A percentile compares a stretch with the other conserved stretches of the same genome.
These are phyloP conservation scores for Komagataella populi DNA, from an alignment of 805 yeast species.

Conservation along the genomic window DNA sequence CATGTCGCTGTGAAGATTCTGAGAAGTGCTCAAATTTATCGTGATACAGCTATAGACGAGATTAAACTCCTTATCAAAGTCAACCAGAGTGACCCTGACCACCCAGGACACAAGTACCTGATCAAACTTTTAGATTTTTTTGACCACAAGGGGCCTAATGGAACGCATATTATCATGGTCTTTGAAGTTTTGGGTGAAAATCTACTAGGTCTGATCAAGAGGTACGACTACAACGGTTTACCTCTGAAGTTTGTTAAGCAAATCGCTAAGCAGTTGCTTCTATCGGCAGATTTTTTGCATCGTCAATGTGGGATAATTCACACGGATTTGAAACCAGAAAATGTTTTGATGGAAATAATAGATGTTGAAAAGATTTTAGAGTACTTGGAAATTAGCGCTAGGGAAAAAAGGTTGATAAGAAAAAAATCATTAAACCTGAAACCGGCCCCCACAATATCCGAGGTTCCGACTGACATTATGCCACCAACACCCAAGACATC, in stretches of 20 bases:
- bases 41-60: slow-evolving; percentile 92
- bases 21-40: slow-evolving; percentile 77
- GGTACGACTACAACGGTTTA: slow-evolving; percentile 38
- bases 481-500: not conserved
- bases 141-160: slow-evolving; percentile 80
- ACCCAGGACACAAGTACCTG: slow-evolving; percentile 74
- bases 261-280: slow-evolving; percentile 40
- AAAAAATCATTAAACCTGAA: slow-evolving; percentile 1
- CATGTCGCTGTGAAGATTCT: slow-evolving; percentile 95
- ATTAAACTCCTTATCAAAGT: slow-evolving; percentile 63
- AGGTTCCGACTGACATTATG: not conserved
- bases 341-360: slow-evolving; percentile 38
- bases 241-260: slow-evolving; percentile 44
- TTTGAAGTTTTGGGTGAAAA: slow-evolving; percentile 96
- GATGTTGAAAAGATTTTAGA: slow-evolving; percentile 38
- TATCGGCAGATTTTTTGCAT: slow-evolving; percentile 46
- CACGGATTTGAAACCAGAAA: slow-evolving; percentile 70
- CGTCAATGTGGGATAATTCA: slow-evolving; percentile 55
- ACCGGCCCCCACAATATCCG: not conserved
- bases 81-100: slow-evolving; percentile 46
- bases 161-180: slow-evolving; percentile 91
- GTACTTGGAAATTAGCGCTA: slow-evolving; percentile 24
- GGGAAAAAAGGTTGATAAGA: slow-evolving; percentile 13
- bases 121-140: slow-evolving; percentile 76
- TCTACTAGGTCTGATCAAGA: slow-evolving; percentile 66